Percentiles rank a stretch among this genome's conserved stretches.
phyloP scores from a whole-genome alignment of 768 basidiomycete genomes.

The Hydnum rufescens region DNA sequence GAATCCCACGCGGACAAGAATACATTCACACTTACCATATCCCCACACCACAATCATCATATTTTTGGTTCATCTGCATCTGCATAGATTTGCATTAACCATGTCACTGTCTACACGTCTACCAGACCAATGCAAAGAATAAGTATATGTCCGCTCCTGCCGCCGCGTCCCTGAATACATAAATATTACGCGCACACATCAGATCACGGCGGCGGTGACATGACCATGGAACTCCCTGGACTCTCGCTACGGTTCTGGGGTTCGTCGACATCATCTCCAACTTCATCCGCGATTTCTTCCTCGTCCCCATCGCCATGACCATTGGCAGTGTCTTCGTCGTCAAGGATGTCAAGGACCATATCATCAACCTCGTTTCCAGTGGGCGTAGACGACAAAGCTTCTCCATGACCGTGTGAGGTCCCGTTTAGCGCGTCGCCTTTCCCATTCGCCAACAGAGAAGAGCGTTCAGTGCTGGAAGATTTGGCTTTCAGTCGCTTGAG shows the following conservation, averaged over 20 bases:
- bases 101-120: too few relatives aligned
- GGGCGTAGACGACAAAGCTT: neutral
- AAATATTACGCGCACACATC: neutral
- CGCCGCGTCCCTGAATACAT: neutral
- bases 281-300: neutral
- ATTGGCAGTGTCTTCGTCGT: neutral
- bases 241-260: too few relatives aligned
- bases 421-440: neutral
- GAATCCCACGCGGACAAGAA: too few relatives aligned
- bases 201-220: neutral
- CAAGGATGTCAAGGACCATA: slow-evolving; percentile 5
- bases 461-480: too few relatives aligned
- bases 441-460: neutral
- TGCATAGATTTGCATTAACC: too few relatives aligned
- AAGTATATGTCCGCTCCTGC: too few relatives aligned
- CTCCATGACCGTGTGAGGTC: slow-evolving; percentile 1
- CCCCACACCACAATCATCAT: too few relatives aligned
- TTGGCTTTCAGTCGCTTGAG: slow-evolving; percentile 2
- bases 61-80: too few relatives aligned
- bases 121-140: too few relatives aligned
- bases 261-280: neutral
- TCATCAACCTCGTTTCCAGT: slow-evolving; percentile 1
- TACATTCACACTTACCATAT: too few relatives aligned
- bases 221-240: neutral
- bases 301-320: slow-evolving; percentile 6